A percentile compares a stretch with the other conserved stretches of the same genome.
Conservation (phyloP, 2,329 filamentous ascomycete genomes). For the Fusarium euwallaceae region DNA sequence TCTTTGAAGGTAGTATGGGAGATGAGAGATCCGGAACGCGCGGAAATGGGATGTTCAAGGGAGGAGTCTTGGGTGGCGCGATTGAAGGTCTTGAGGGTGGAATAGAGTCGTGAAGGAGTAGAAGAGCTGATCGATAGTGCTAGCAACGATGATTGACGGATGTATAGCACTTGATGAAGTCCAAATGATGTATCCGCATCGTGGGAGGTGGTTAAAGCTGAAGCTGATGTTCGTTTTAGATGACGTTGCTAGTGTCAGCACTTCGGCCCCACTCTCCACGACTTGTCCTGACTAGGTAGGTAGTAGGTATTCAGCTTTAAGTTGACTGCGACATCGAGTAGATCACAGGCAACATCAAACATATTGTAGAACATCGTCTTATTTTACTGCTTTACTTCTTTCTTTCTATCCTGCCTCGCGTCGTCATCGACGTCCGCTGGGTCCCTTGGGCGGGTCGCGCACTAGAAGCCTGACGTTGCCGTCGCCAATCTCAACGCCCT, state of each 20-base stretch:
- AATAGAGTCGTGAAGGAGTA: neutral
- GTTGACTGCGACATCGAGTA: too few species aligned
- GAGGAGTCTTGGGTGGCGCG: conserved; percentile 18
- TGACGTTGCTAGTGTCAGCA: conserved; percentile 41
- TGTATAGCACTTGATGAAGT: conserved; percentile 5
- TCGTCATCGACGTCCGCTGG: conserved; percentile 62
- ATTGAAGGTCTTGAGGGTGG: conserved; percentile 5
- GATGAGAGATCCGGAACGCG: conserved; percentile 34
- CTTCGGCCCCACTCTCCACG: conserved; percentile 24
- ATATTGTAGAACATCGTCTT: conserved; percentile 37
- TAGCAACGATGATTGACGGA: neutral
- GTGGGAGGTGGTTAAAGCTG: conserved; percentile 6
- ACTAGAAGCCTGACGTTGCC: conserved; percentile 76
- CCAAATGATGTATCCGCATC: neutral
- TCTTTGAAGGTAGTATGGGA: conserved; percentile 20
- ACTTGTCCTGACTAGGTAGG: neutral
- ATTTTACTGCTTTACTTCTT: conserved; percentile 47
- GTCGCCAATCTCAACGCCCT: conserved; percentile 76
- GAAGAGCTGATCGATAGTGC: neutral
- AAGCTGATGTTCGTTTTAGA: conserved; percentile 24
- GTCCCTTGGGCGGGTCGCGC: conserved; percentile 70
- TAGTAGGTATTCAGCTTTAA: neutral
- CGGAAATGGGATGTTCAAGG: conserved; percentile 20
- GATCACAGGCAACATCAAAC: neutral
- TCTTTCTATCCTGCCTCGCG: conserved; percentile 39